A percentile compares a stretch with the other conserved stretches of the same genome.
Conservation (phyloP, 768 basidiomycete genomes). For the Clitopilus hobsonii region DNA sequence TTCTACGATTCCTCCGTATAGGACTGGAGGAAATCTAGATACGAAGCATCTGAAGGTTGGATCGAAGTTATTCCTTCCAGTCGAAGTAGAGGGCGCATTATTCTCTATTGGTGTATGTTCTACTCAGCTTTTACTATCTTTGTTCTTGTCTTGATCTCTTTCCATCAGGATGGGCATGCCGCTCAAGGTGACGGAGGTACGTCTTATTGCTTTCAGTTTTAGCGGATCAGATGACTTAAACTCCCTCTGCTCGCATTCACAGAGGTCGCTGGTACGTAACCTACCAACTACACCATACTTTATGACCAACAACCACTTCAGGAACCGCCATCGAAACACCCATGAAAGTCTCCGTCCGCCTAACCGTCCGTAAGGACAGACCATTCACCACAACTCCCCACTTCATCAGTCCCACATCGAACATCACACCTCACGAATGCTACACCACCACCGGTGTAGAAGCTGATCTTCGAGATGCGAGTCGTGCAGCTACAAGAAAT, state of each 20-base stretch:
- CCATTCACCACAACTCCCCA: slow-evolving; percentile 57
- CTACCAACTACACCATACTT: neutral
- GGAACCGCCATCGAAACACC: slow-evolving; percentile 65
- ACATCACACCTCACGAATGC: slow-evolving; percentile 30
- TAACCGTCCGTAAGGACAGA: slow-evolving; percentile 53
- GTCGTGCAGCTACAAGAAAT: slow-evolving; percentile 48
- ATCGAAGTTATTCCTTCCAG: slow-evolving; percentile 51
- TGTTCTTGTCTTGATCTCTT: neutral
- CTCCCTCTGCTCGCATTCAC: neutral
- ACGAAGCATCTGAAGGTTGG: slow-evolving; percentile 53
- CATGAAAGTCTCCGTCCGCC: slow-evolving; percentile 48
- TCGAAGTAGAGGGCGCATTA: slow-evolving; percentile 56
- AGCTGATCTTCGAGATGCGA: slow-evolving; percentile 50
- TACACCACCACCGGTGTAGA: slow-evolving; percentile 59
- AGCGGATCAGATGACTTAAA: neutral
- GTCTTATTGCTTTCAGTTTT: slow-evolving; percentile 11
- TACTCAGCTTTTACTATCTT: neutral
- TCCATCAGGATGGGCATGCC: slow-evolving; percentile 54
- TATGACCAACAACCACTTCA: slow-evolving; percentile 12
- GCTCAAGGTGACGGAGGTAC: slow-evolving; percentile 64
- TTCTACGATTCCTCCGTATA: slow-evolving; percentile 61
- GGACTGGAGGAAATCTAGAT: slow-evolving; percentile 59
- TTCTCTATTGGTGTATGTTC: slow-evolving; percentile 54
- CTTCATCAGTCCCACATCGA: slow-evolving; percentile 32
- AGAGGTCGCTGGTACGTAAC: slow-evolving; percentile 56